Evolutionary conservation across 805 yeast genomes (phyloP), one percentile per base, ranked within the genome.

Genomic region (Metschnikowia bowlesiae): DNA sequence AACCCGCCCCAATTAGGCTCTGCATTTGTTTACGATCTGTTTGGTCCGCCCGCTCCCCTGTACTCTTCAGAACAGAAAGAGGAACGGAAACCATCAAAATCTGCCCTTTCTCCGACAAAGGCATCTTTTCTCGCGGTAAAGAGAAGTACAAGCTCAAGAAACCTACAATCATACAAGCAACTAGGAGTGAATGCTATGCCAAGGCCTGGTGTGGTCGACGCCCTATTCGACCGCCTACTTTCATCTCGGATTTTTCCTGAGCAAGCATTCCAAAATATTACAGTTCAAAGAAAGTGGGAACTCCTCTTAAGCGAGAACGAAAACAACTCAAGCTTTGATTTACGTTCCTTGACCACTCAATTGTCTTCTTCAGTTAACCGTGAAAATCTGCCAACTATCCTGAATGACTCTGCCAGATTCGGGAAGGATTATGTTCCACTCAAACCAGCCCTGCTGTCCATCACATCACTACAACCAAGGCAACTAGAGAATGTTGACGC

Each of bases 261-360:
- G n/a, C 63, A 59, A 42, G 60, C 69, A 1, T 58, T 73, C 47
- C 57, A 66, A 37, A 67, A 65, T 22, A 67, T 63, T 46, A 59
- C 75, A 4, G 59, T 69, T 3, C 65, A 61, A 44, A 54, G 78
- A 26, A 74, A 74, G 54, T 74, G 78, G 78, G 77, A 74, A 54
- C 59, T 74, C 11, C 58, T 74, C 11, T 56, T 73, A n/a, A 55
- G 71, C 39, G 78, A 74, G 53, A 67, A 63, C 52, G 75, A 73
- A 54, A 63, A 66, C 6, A 74, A 73, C 50, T 50, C 63, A 2
- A 61, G 62, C 9, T 73, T 73, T 46, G 75, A 73, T 48, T 62
- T 74, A 38, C 60, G 53, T n/a, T 43, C 61, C 0, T 56, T 67
- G 36, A 53, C 62, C 18, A 48, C 38, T 8, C 59, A 56, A 31